Conservation (phyloP, 192 early-diverging fungal genomes). For the Powellomyces hirtus region DNA sequence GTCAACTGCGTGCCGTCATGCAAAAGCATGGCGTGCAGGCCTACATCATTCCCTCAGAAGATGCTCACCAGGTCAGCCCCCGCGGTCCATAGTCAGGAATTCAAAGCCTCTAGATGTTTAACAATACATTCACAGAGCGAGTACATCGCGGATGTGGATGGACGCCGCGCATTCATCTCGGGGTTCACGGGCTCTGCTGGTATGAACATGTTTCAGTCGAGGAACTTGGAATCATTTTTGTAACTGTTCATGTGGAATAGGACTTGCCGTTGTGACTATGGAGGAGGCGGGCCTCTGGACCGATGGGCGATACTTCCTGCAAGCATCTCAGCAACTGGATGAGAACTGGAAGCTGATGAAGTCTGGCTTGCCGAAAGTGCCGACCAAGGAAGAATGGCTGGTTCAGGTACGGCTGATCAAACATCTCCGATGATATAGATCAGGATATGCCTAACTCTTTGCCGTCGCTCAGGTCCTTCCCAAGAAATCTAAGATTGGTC, state of each 20-base stretch:
- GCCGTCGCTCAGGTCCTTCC: constrained; percentile 42
- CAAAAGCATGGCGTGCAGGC: constrained; percentile 28
- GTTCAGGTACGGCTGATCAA: constrained; percentile 35
- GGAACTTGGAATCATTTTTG: neutral
- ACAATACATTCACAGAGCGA: too few species aligned
- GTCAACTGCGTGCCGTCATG: constrained; percentile 64
- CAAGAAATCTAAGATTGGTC: constrained; percentile 77
- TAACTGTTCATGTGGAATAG: too few species aligned
- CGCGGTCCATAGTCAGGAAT: too few species aligned
- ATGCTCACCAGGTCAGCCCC: constrained; percentile 97
- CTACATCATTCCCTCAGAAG: constrained; percentile 89
- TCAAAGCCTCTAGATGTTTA: too few species aligned
- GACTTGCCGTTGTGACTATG: constrained; percentile 79
- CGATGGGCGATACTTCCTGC: constrained; percentile 97
- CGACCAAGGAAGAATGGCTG: constrained; percentile 88
- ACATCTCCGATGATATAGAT: neutral
- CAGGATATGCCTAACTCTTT: neutral
- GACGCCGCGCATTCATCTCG: constrained; percentile 84
- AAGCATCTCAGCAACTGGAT: constrained; percentile 90
- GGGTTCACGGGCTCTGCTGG: constrained; percentile 99
- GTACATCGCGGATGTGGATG: constrained; percentile 89
- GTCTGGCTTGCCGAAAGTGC: constrained; percentile 79
- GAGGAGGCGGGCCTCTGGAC: constrained; percentile 88
- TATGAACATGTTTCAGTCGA: neutral
- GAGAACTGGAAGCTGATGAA: constrained; percentile 94